phyloP scores from a whole-genome alignment of 2,329 filamentous ascomycete genomes.

The Botrytis elliptica region DNA sequence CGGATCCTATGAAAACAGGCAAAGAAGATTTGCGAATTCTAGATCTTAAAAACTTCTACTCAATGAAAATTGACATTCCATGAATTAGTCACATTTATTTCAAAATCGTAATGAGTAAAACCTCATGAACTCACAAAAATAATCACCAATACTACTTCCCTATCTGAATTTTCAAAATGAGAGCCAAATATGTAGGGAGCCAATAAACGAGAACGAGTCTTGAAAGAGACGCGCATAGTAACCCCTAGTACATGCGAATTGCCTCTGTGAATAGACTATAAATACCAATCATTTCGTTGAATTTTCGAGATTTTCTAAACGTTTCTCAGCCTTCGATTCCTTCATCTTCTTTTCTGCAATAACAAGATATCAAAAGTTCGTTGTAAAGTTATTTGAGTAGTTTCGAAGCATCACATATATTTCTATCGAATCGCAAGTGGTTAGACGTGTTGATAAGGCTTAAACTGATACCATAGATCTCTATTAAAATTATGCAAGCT shows the following conservation, averaged over 20 bases:
- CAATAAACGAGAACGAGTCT: accelerated
- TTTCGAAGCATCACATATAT: not conserved
- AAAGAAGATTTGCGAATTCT: not conserved
- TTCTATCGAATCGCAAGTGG: not conserved
- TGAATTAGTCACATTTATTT: not conserved
- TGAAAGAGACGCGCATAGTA: not conserved
- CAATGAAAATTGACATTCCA: not conserved
- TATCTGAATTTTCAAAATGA: not conserved
- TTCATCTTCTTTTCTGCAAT: not conserved
- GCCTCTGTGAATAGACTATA: not conserved
- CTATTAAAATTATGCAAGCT: not conserved
- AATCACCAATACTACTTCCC: accelerated
- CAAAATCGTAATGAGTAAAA: too few species aligned
- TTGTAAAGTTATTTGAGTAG: not conserved
- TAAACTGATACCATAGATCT: accelerated
- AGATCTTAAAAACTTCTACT: not conserved
- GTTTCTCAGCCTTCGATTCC: not conserved
- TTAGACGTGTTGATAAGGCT: not conserved
- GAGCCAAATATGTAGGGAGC: not conserved
- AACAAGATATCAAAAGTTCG: too few species aligned
- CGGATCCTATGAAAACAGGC: not conserved
- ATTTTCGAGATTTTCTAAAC: accelerated
- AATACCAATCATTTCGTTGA: not conserved
- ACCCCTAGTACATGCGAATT: not conserved
- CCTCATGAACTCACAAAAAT: not conserved